These are phyloP conservation scores for Cladophialophora chaetospira DNA, from an alignment of 2,329 filamentous ascomycete genomes.

Conservation along the genomic window DNA sequence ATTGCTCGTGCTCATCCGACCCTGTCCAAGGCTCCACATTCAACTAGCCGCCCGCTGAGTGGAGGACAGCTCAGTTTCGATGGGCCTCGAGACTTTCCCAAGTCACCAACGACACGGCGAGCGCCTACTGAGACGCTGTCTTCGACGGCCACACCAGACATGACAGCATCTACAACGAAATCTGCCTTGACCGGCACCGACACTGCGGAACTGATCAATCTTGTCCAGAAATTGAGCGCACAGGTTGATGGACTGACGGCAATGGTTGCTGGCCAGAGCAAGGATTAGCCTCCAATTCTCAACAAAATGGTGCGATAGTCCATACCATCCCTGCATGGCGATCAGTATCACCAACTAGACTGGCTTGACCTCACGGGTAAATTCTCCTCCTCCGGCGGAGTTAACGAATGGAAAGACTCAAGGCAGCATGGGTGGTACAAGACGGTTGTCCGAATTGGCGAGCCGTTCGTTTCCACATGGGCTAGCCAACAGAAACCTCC, in stretches of 20 bases:
- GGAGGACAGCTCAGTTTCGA: slow-evolving; percentile 22
- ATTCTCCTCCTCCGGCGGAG: background rate
- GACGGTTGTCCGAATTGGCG: slow-evolving; percentile 1
- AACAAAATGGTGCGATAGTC: background rate
- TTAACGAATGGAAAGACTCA: background rate
- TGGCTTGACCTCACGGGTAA: background rate
- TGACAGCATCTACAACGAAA: slow-evolving; percentile 18
- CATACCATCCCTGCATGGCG: background rate
- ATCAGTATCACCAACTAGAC: background rate
- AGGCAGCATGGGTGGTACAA: background rate
- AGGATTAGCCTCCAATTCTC: slow-evolving; percentile 21
- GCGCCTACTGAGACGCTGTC: slow-evolving; percentile 25
- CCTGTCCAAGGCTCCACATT: slow-evolving; percentile 25
- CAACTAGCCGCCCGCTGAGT: slow-evolving; percentile 24
- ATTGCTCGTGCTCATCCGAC: slow-evolving; percentile 32
- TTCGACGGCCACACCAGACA: slow-evolving; percentile 13
- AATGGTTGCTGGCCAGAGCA: slow-evolving; percentile 32
- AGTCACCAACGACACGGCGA: slow-evolving; percentile 15
- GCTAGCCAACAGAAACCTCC: background rate
- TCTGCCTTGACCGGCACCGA: slow-evolving; percentile 29
- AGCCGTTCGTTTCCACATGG: background rate
- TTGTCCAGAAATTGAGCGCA: slow-evolving; percentile 32
- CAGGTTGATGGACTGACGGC: slow-evolving; percentile 34
- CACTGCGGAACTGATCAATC: slow-evolving; percentile 27
- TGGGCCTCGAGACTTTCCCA: slow-evolving; percentile 21